phyloP scores from a whole-genome alignment of 2,329 filamentous ascomycete species.

The Scleromitrula shiraiana region DNA sequence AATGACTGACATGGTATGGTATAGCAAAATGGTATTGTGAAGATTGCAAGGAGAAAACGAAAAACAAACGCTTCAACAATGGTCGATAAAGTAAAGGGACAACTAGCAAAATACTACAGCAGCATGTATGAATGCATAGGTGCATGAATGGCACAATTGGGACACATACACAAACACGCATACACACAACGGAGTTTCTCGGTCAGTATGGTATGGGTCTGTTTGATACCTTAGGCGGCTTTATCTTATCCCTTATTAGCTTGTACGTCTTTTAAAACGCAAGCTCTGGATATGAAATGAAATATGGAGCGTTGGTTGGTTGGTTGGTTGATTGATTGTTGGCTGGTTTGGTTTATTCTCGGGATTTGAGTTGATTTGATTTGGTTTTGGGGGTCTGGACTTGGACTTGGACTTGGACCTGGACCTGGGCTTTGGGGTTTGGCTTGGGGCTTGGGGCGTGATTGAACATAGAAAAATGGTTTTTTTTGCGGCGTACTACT shows the following conservation, averaged over 20 bases:
- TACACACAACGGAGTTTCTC: conserved; percentile 9
- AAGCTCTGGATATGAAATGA: too few species aligned
- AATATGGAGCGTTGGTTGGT: too few species aligned
- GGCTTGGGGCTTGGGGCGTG: neutral
- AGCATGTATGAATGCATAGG: too few species aligned
- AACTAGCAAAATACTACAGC: neutral
- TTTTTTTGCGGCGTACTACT: too few species aligned
- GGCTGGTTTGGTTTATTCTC: conserved; percentile 4
- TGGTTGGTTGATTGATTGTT: too few species aligned
- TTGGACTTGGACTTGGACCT: too few species aligned
- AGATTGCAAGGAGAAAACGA: conserved; percentile 27
- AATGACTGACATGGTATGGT: neutral
- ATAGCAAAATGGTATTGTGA: conserved; percentile 30
- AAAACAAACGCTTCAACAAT: conserved; percentile 22
- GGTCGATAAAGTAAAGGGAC: conserved; percentile 14
- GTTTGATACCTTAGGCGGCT: neutral
- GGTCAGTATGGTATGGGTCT: conserved; percentile 1
- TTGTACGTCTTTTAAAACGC: too few species aligned
- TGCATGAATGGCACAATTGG: too few species aligned
- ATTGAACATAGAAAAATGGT: conserved; percentile 1
- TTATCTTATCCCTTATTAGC: neutral
- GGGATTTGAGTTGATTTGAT: too few species aligned
- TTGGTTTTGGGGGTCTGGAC: too few species aligned
- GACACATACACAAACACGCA: too few species aligned
- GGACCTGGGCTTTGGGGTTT: neutral